Evolutionary conservation across 441 rosid species (phyloP).

Genomic region (Populus hybrid): DNA sequence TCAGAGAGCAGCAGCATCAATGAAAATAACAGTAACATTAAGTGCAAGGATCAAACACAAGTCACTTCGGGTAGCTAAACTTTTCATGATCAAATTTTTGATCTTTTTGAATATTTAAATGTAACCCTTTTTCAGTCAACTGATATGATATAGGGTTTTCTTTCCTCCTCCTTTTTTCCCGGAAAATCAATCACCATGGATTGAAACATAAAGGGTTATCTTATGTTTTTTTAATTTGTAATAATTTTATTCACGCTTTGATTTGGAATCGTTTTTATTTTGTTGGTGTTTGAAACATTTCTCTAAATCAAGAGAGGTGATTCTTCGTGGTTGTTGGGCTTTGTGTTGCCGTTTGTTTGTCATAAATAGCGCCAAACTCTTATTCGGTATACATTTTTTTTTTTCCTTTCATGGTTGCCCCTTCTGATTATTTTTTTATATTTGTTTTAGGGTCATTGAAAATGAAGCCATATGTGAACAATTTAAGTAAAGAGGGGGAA

Average conservation of each 20-base stretch:
- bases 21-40: slow-evolving; percentile 11
- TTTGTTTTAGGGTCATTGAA: slow-evolving; percentile 30
- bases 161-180: neutral
- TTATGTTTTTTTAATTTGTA: neutral
- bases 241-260: neutral
- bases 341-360: slow-evolving; percentile 17
- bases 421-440: neutral
- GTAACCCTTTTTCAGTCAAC: neutral
- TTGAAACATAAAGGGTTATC: neutral
- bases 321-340: neutral
- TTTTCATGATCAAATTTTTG: neutral
- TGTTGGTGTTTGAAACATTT: neutral
- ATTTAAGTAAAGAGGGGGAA: slow-evolving; percentile 25
- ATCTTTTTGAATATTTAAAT: neutral
- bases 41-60: slow-evolving; percentile 31
- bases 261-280: neutral
- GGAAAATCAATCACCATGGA: neutral
- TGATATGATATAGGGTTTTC: neutral
- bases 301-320: neutral
- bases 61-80: slow-evolving; percentile 41
- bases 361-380: neutral
- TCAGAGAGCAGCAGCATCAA: slow-evolving; percentile 18
- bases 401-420: neutral
- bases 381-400: neutral
- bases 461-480: slow-evolving; percentile 33